Conservation (phyloP, 257 asterid genomes). For the Galeopsis tetrahit region DNA sequence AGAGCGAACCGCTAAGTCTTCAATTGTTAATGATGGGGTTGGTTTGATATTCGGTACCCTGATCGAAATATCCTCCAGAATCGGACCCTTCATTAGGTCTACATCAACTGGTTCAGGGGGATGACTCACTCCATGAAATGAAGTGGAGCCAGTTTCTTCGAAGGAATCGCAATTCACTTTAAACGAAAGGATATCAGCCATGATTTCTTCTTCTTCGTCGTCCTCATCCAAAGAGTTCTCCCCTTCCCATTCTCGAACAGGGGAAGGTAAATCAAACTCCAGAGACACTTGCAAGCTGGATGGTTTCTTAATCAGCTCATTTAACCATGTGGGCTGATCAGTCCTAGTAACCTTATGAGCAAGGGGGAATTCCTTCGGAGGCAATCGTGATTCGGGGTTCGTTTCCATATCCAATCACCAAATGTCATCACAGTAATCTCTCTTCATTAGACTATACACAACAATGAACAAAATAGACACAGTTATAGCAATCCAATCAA, state of each 20-base stretch:
- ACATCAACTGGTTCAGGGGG: slow-evolving; percentile 78
- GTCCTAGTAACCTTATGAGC: slow-evolving; percentile 38
- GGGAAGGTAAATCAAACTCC: slow-evolving; percentile 41
- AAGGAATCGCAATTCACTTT: slow-evolving; percentile 51
- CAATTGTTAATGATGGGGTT: slow-evolving; percentile 23
- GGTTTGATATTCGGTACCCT: slow-evolving; percentile 47
- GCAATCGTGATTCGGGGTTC: slow-evolving; percentile 44
- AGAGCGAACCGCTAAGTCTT: no score
- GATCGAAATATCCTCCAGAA: slow-evolving; percentile 60
- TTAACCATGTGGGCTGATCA: slow-evolving; percentile 33
- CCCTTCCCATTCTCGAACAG: slow-evolving; percentile 50
- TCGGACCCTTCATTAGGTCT: slow-evolving; percentile 62
- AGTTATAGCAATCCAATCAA: slow-evolving; percentile 10
- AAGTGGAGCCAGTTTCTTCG: slow-evolving; percentile 66
- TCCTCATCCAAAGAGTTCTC: slow-evolving; percentile 44
- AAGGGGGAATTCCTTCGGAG: slow-evolving; percentile 47
- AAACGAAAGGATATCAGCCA: slow-evolving; percentile 47
- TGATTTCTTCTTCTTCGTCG: slow-evolving; percentile 55
- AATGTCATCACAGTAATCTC: slow-evolving; percentile 50
- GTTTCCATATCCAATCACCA: slow-evolving; percentile 51
- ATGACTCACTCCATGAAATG: slow-evolving; percentile 84
- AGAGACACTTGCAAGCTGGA: slow-evolving; percentile 34
- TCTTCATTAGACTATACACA: slow-evolving; percentile 25
- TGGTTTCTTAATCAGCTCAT: slow-evolving; percentile 41
- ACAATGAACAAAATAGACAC: slow-evolving; percentile 24